phyloP scores from a whole-genome alignment of 441 rosid genomes.

The Euphorbia schlechtendalii region DNA sequence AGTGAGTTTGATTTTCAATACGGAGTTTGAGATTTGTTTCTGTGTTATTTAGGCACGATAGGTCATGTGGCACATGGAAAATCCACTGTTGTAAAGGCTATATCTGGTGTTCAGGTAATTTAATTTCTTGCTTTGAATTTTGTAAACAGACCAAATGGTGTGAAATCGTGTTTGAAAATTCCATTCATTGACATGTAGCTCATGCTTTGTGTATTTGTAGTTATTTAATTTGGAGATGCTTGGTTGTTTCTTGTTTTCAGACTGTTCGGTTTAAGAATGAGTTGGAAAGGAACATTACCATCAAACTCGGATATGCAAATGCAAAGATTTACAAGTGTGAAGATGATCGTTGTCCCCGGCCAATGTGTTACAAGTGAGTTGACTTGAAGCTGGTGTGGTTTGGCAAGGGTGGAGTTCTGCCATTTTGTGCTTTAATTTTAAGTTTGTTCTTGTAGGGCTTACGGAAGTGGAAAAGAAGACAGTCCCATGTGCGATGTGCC shows the following conservation, averaged over 20 bases:
- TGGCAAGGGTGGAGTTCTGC: neutral
- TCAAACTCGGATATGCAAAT: constrained; percentile 97
- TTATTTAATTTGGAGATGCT: neutral
- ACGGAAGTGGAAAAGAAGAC: constrained; percentile 97
- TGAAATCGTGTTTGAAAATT: neutral
- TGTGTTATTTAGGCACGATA: constrained; percentile 60
- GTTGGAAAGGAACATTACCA: constrained; percentile 88
- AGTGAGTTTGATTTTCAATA: neutral
- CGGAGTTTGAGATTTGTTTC: neutral
- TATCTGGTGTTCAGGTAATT: constrained; percentile 86
- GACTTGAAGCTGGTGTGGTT: constrained; percentile 3
- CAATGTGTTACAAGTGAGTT: constrained; percentile 87
- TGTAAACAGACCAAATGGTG: neutral
- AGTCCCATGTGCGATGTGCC: constrained; percentile 76
- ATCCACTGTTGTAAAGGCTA: constrained; percentile 88
- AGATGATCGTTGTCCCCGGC: constrained; percentile 85
- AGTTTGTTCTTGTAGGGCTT: constrained; percentile 44
- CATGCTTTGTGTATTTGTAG: neutral
- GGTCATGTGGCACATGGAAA: constrained; percentile 98
- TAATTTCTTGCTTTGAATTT: neutral
- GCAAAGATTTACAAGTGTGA: constrained; percentile 96
- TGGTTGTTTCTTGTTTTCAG: constrained; percentile 28
- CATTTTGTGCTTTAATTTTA: constrained; percentile 4
- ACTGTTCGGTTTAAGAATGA: constrained; percentile 97
- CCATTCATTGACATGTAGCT: neutral